Conservation (phyloP, 805 yeast genomes). For the Priceomyces castillae region DNA sequence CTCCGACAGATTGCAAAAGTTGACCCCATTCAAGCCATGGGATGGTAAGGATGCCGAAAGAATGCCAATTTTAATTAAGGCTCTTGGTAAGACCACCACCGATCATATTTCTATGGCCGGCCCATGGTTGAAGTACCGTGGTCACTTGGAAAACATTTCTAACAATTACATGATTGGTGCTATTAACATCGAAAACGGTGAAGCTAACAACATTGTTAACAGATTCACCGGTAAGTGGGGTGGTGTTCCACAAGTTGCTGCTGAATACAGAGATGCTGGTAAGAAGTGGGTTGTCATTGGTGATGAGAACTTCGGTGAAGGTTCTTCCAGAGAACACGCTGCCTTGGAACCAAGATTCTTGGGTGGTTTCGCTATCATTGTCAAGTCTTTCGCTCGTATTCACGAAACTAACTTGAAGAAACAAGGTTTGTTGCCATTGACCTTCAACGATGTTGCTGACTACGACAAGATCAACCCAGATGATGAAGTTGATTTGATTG, state of each 20-base stretch:
- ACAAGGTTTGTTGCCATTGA: slow-evolving; percentile 97
- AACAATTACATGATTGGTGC: slow-evolving; percentile 99
- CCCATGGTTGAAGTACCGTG: slow-evolving; percentile 99
- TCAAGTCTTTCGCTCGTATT: slow-evolving; percentile 97
- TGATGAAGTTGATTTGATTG: slow-evolving; percentile 85
- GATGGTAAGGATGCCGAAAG: slow-evolving; percentile 88
- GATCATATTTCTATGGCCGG: slow-evolving; percentile 99
- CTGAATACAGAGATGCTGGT: slow-evolving; percentile 90
- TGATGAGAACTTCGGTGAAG: slow-evolving; percentile 99
- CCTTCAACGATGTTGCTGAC: slow-evolving; percentile 83
- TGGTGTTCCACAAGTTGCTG: slow-evolving; percentile 97
- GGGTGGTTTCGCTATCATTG: slow-evolving; percentile 97
- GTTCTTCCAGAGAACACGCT: slow-evolving; percentile 99
- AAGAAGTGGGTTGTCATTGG: slow-evolving; percentile 96
- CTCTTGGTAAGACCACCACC: slow-evolving; percentile 97
- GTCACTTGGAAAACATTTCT: slow-evolving; percentile 97
- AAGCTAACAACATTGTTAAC: slow-evolving; percentile 90
- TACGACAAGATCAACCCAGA: slow-evolving; percentile 91
- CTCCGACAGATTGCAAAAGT: slow-evolving; percentile 93
- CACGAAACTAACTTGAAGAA: slow-evolving; percentile 99
- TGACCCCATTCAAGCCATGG: slow-evolving; percentile 94
- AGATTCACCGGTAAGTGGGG: slow-evolving; percentile 86
- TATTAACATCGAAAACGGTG: slow-evolving; percentile 90
- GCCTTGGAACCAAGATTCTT: slow-evolving; percentile 99
- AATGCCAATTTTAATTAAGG: slow-evolving; percentile 93